Evolutionary conservation across 176 grass and related monocot species (phyloP).

Genomic region (Triticum timopheevii): DNA sequence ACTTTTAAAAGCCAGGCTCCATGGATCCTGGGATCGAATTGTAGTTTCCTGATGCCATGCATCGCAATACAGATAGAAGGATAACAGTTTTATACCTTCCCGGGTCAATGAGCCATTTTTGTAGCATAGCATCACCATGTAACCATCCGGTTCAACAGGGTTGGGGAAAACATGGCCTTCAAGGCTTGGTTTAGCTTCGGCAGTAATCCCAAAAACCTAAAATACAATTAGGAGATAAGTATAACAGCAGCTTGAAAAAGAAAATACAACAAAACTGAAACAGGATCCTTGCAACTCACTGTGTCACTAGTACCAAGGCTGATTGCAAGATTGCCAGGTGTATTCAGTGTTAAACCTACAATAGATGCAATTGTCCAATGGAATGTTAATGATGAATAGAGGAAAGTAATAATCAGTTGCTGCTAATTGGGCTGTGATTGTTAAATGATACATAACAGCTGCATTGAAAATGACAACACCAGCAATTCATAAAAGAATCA

Average conservation of each 20-base stretch:
- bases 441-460: background rate
- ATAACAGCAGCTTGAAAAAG: background rate
- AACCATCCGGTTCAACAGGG: constrained; percentile 83
- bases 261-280: background rate
- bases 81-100: constrained; percentile 49
- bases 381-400: constrained; percentile 8
- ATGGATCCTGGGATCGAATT: background rate
- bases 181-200: constrained; percentile 75
- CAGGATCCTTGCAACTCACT: constrained; percentile 49
- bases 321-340: constrained; percentile 88
- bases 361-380: constrained; percentile 1
- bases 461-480: constrained; percentile 21
- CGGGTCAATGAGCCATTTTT: constrained; percentile 99
- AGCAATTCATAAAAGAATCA: background rate
- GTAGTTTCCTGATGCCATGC: background rate
- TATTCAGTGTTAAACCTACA: constrained; percentile 89
- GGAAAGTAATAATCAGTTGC: background rate
- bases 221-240: background rate
- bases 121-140: constrained; percentile 97
- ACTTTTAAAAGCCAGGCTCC: background rate
- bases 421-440: background rate
- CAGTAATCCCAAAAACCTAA: constrained; percentile 94
- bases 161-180: constrained; percentile 99
- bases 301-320: constrained; percentile 99
- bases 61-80: background rate